These are phyloP conservation scores for Carex arenaria DNA, from an alignment of 202 grass and related monocot species.

Conservation along the genomic window DNA sequence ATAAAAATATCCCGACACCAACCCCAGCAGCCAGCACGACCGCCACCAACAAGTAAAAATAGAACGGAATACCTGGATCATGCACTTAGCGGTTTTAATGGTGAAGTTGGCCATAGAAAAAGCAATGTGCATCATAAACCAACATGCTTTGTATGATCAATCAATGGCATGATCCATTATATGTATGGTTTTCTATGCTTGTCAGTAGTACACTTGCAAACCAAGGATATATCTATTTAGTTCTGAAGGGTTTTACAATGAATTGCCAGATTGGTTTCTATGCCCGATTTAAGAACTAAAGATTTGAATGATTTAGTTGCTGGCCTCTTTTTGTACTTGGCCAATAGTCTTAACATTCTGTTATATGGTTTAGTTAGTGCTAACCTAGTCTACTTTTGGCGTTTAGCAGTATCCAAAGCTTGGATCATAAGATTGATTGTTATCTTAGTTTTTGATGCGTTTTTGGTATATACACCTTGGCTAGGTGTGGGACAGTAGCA, in stretches of 20 bases:
- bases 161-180: neutral
- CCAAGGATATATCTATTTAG: neutral
- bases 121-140: neutral
- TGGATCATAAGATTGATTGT: too few relatives aligned
- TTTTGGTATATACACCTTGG: too few relatives aligned
- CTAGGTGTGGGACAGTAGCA: too few relatives aligned
- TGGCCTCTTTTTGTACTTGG: too few relatives aligned
- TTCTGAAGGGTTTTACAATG: neutral
- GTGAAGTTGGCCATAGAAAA: neutral
- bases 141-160: neutral
- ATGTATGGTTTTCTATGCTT: neutral
- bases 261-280: neutral
- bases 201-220: neutral
- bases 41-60: constrained; percentile 53
- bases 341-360: too few relatives aligned
- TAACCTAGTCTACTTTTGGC: too few relatives aligned
- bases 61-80: constrained; percentile 42
- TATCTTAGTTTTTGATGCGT: too few relatives aligned
- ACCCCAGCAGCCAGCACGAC: constrained; percentile 38
- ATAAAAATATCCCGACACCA: constrained; percentile 49
- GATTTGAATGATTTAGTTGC: neutral
- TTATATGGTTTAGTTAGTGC: too few relatives aligned
- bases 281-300: neutral
- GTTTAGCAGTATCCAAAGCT: too few relatives aligned
- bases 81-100: neutral